Base-by-base conservation (phyloP, 768 basidiomycete species). In the Mycena rosella region DNA sequence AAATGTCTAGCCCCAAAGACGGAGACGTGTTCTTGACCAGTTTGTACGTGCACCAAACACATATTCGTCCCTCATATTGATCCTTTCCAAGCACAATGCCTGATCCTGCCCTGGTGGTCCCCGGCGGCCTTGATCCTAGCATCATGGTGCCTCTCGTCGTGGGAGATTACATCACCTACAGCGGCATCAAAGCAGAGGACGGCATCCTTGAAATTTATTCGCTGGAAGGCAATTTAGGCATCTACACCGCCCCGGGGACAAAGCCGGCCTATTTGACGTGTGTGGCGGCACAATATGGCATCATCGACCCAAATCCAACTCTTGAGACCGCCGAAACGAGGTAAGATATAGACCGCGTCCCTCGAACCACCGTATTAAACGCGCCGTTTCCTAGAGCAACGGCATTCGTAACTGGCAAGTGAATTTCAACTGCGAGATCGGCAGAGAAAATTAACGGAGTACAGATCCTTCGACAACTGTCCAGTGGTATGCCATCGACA, bases 171-270 rank as follows among this genome's bases (percentile, higher is more conserved):
- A n/a, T n/a, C n/a, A n/a, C n/a, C n/a, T n/a, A n/a, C n/a, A 56
- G 72, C 64, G 73, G 65, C 22, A 69, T 53, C 4, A 61, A 69
- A 57, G 34, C 26, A 8, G 38, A 69, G 13, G 72, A 49, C 15
- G 56, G 55, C 29, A 40, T 74, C 5, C n/a, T 70, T 32, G 69
- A 62, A 17, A 59, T 65, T 1, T 74, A 74, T 34, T 63, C 66
- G 5, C 60, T 74, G 13, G 69, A 70, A 22, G 73, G 69, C 1
- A 74, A 72, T 26, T 27, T 74, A 26, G 72, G 72, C 0, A 44
- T 74, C 26, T 70, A 71, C 48, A 74, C 73, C 4, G 61, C 72
- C 14, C 66, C 67, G 17, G 72, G 73, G n/a, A 70, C 73, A 5
- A 63, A 32, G 61, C 72, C 42, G 45, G 73, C 34, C 13, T 74